These are phyloP conservation scores for Kwoniella shivajii DNA, from an alignment of 1,284 basidiomycete species.

Conservation along the genomic window DNA sequence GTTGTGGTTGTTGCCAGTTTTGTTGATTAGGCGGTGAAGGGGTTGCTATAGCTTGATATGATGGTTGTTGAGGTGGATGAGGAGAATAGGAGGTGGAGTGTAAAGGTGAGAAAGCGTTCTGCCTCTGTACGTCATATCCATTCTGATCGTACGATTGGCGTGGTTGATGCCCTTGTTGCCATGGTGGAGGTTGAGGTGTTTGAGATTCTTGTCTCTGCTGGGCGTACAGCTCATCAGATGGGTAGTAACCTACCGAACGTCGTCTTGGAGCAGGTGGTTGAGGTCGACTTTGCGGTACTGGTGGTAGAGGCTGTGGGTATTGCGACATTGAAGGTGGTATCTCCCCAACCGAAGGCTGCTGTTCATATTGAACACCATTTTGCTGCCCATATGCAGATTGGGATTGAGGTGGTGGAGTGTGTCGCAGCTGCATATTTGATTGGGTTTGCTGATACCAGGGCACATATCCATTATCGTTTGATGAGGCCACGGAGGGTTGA, in stretches of 20 bases:
- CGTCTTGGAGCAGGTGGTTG: slow-evolving; percentile 31
- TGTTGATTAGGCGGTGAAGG: slow-evolving; percentile 1
- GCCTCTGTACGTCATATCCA: slow-evolving; percentile 6
- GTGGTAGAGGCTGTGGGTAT: slow-evolving; percentile 12
- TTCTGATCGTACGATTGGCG: slow-evolving; percentile 7
- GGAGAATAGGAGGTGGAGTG: slow-evolving; percentile 10
- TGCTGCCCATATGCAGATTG: background rate
- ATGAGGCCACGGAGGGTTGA: slow-evolving; percentile 3
- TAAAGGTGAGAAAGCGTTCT: slow-evolving; percentile 1
- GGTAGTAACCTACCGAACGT: slow-evolving; percentile 41
- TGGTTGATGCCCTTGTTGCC: slow-evolving; percentile 11
- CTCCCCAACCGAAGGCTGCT: background rate
- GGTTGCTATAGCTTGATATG: slow-evolving; percentile 1
- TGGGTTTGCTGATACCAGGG: slow-evolving; percentile 52
- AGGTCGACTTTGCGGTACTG: slow-evolving; percentile 25
- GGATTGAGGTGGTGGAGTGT: slow-evolving; percentile 5
- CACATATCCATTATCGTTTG: slow-evolving; percentile 33
- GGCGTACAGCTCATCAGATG: slow-evolving; percentile 48
- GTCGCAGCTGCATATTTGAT: slow-evolving; percentile 12
- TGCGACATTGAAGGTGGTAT: slow-evolving; percentile 1
- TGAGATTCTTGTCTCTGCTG: slow-evolving; percentile 23
- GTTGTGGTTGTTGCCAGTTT: slow-evolving; percentile 10
- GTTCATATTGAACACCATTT: background rate
- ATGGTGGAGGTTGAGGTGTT: slow-evolving; percentile 5
- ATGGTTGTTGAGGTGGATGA: background rate